Base-by-base conservation (phyloP, 208 protist species). In the Acanthamoeba castellanii region DNA sequence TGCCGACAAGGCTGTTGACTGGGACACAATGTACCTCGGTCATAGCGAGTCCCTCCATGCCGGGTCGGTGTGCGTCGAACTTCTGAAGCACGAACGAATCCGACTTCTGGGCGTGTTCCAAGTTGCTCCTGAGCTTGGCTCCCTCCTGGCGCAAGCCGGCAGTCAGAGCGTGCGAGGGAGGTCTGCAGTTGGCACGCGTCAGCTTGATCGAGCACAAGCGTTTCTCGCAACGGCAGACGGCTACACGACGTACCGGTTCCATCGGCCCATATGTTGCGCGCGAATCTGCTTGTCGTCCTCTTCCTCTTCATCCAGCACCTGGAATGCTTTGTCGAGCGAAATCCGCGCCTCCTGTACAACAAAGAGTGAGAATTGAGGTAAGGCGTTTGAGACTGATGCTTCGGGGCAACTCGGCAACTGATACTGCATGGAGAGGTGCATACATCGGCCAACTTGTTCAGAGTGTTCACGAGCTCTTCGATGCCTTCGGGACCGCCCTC, bases 81-180 rank as follows among this genome's bases (percentile, higher is more conserved):
- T 89, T 89, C 52, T 57, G 47, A 4, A 34, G 20, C n/a, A 89
- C 50, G 50, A 89, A 68, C 3, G 47, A 30, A 22, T 89, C 82
- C 32, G 82, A 89, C 82, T 89, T 89, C n/a, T 68, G 50, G 16
- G 82, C 82, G 34, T 66, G 47, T 50, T 89, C 82, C 50, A 89
- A 16, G 32, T 89, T 89, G 82, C 82, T 89, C 18, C 55, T 57
- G 5, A 68, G 55, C 32, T 89, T 89, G 50, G 82, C 82, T 34
- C 52, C 47, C 52, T 89, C 82, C 64, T 89, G 52, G 6, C 82
- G 47, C 82, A 89, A 32, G 7, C 32, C 55, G 27, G 47, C 55
- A 11, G 82, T 66, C 82, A 89, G 55, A 25, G 47, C 55, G 50
- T 89, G 82, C n/a, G 82, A 89, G 14, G 55, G 82, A 66, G 82